Evolutionary conservation across 352 stramenopile species (phyloP).

Genomic region (Phytophthora sp.): DNA sequence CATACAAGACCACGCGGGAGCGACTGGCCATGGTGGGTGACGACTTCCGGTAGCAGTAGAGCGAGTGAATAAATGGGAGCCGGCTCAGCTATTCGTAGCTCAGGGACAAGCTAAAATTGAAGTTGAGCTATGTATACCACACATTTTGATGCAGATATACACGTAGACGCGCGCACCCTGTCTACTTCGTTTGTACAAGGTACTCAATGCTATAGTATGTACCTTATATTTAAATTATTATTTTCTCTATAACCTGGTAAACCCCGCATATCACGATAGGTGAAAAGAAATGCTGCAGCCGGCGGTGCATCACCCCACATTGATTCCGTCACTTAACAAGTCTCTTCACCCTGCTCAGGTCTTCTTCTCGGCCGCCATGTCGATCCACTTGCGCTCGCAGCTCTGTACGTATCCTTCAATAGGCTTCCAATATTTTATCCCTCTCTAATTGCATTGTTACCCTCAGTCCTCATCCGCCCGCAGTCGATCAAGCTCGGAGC

Average conservation of each 20-base stretch:
- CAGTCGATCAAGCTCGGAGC: slow-evolving; percentile 43
- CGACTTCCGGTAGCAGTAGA: neutral
- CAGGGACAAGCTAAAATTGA: slow-evolving; percentile 22
- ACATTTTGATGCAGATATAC: slow-evolving; percentile 12
- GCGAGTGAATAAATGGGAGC: slow-evolving; percentile 1
- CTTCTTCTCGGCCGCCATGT: slow-evolving; percentile 26
- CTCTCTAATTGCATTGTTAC: slow-evolving; percentile 2
- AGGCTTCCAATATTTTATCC: neutral
- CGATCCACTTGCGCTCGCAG: slow-evolving; percentile 59
- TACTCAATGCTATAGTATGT: no score
- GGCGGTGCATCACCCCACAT: neutral
- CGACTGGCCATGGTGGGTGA: slow-evolving; percentile 11
- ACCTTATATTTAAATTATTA: no score
- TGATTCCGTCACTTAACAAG: slow-evolving; percentile 13
- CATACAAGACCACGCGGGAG: slow-evolving; percentile 34
- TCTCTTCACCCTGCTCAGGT: neutral
- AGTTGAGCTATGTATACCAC: slow-evolving; percentile 26
- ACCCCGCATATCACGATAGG: neutral
- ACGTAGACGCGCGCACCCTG: neutral
- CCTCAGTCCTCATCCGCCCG: slow-evolving; percentile 52
- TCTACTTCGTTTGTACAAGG: no score
- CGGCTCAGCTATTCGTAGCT: slow-evolving; percentile 15
- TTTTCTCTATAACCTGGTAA: neutral
- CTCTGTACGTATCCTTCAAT: slow-evolving; percentile 39
- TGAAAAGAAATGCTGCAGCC: neutral